Base-by-base conservation (phyloP, 2,329 filamentous ascomycete genomes). In the Alternaria solani region DNA sequence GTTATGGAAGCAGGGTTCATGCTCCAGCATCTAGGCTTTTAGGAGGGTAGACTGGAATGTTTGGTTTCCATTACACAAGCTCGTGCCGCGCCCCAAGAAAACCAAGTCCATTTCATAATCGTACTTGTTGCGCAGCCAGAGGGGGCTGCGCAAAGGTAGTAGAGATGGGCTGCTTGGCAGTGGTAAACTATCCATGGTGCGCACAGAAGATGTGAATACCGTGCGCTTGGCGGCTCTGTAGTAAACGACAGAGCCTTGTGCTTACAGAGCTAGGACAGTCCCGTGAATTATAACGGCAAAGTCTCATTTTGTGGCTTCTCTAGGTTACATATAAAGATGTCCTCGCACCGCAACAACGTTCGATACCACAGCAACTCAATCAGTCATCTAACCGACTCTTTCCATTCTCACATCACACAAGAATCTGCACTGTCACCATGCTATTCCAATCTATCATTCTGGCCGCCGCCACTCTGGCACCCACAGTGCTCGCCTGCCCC, bases 401-500 rank as follows among this genome's bases (percentile, higher is more conserved):
- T 9, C 9, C 18, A 41, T 16, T 12, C 25, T 16, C 34, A 5
- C 4, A 28, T 51, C 34, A 39, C 14, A 28, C 49, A 23, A 30
- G 18, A 9, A 12, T 23, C 7, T 20, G 36, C 49, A 51, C n/a
- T 26, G 25, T 30, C 16, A 46, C 9, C 25, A 69, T 69, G 65
- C 44, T 65, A n/a, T 48, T 65, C 38, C 51, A 55, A 32, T 51
- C 63, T 7, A 16, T 68, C n/a, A 11, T 57, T 12, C 9, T 63
- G 6, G 34, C 25, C 9, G 30, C 56, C 8, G 39, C 49, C 14
- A 54, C 64, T 7, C 44, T 70, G 28, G 59, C 55, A 6, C 55
- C 60, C 5, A 14, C 51, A 14, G 41, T 39, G 6, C 47, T 64
- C 8, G 55, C 51, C 26, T 71, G 68, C 44, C 63, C 65, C 16